Evolutionary conservation across 192 early-diverging fungal species (phyloP).

Genomic region (Coemansia brasiliensis): DNA sequence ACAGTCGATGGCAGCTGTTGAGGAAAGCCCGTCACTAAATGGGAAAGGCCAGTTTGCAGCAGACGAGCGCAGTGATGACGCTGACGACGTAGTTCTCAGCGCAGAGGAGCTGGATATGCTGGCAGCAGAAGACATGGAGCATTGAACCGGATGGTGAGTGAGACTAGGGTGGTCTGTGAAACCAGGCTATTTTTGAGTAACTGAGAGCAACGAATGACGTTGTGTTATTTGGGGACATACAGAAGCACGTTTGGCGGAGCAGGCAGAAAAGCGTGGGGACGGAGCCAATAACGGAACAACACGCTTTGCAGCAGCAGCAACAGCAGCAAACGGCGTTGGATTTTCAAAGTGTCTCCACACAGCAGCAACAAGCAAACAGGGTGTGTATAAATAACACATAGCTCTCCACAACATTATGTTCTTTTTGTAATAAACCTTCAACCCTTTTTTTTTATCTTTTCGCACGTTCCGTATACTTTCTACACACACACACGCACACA

Average conservation of each 20-base stretch:
- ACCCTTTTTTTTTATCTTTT: neutral
- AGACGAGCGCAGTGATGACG: neutral
- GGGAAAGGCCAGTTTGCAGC: neutral
- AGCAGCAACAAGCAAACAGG: too few species aligned
- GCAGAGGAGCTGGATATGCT: slow-evolving; percentile 37
- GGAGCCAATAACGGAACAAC: slow-evolving; percentile 3
- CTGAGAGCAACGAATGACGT: slow-evolving; percentile 7
- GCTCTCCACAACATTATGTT: neutral
- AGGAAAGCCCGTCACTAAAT: slow-evolving; percentile 16
- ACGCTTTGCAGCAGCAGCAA: slow-evolving; percentile 2
- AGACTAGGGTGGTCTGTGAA: slow-evolving; percentile 3
- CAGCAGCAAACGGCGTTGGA: slow-evolving; percentile 4
- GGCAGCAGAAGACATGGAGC: slow-evolving; percentile 7
- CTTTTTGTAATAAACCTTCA: neutral
- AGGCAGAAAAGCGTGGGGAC: neutral
- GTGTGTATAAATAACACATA: slow-evolving; percentile 9
- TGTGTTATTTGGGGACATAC: neutral
- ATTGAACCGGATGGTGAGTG: slow-evolving; percentile 6
- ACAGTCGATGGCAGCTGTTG: slow-evolving; percentile 24
- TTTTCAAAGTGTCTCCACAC: slow-evolving; percentile 3
- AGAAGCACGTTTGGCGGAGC: neutral
- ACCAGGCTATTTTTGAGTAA: slow-evolving; percentile 11
- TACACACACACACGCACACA: neutral
- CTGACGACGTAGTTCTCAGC: slow-evolving; percentile 1
- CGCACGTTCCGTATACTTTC: slow-evolving; percentile 3